A percentile compares a stretch with the other conserved stretches of the same genome.
phyloP scores from a whole-genome alignment of 2,329 filamentous ascomycete genomes.

The Ophiostoma angusticollis region DNA sequence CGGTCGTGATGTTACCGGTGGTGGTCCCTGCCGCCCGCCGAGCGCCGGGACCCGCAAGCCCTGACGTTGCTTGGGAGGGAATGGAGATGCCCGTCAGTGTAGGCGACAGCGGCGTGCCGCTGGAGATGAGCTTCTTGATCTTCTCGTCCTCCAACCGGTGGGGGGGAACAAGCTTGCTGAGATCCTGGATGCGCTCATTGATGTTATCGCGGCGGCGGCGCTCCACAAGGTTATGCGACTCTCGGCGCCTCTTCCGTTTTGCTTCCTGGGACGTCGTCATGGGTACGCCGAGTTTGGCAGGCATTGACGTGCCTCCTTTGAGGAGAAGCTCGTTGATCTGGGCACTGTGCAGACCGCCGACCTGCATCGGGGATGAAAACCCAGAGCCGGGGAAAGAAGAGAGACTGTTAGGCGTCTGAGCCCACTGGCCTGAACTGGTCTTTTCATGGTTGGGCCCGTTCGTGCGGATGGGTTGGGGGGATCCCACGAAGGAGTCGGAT shows the following conservation, averaged over 20 bases:
- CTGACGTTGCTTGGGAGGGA: slow-evolving; percentile 69
- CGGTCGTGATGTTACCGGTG: slow-evolving; percentile 77
- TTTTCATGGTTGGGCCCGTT: slow-evolving; percentile 59
- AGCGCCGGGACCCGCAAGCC: slow-evolving; percentile 73
- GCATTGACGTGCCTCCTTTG: slow-evolving; percentile 78
- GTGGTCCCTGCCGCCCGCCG: slow-evolving; percentile 60
- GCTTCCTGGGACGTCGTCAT: slow-evolving; percentile 68
- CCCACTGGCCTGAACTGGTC: slow-evolving; percentile 78
- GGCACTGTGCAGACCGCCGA: slow-evolving; percentile 47
- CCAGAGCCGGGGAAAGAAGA: slow-evolving; percentile 82
- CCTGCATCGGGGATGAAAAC: slow-evolving; percentile 68
- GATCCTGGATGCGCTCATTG: slow-evolving; percentile 94
- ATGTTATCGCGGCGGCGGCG: slow-evolving; percentile 92
- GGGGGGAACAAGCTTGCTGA: slow-evolving; percentile 81
- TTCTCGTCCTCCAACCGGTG: slow-evolving; percentile 96
- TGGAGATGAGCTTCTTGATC: slow-evolving; percentile 86
- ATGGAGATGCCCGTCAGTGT: slow-evolving; percentile 57
- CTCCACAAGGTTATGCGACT: slow-evolving; percentile 95
- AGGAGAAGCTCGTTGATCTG: slow-evolving; percentile 84
- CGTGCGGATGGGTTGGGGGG: slow-evolving; percentile 63
- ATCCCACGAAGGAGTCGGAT: slow-evolving; percentile 54
- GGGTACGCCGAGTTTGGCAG: slow-evolving; percentile 58
- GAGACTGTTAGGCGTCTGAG: slow-evolving; percentile 71
- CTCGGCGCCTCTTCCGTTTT: slow-evolving; percentile 78
- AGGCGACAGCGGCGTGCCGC: slow-evolving; percentile 79